phyloP scores from a whole-genome alignment of 2,329 filamentous ascomycete species.

The Ambrosiella beaveri region DNA sequence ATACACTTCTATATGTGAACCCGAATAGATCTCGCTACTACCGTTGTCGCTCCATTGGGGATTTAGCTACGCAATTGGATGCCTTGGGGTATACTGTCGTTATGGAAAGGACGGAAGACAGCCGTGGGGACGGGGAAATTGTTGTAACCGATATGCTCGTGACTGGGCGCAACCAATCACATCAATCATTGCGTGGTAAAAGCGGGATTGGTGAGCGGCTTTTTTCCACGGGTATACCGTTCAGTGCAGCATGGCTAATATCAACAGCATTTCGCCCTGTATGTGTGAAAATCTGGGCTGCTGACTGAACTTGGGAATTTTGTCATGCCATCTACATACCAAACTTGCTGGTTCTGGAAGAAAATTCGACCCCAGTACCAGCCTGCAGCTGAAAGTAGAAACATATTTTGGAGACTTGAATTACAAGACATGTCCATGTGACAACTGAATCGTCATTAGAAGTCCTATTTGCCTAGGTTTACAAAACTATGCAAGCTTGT shows the following conservation, averaged over 20 bases:
- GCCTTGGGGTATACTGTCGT: constrained; percentile 2
- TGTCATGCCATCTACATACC: neutral
- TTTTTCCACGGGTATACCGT: neutral
- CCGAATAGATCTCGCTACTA: neutral
- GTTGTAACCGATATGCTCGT: neutral
- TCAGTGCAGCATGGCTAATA: neutral
- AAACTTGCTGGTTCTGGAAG: too few relatives aligned
- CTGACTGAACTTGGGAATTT: neutral
- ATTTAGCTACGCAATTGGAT: constrained; percentile 10
- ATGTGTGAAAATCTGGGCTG: neutral
- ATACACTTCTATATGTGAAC: neutral
- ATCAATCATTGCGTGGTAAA: neutral
- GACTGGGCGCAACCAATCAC: neutral
- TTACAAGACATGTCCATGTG: too few relatives aligned
- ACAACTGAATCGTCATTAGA: too few relatives aligned
- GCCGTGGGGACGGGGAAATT: neutral
- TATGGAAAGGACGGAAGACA: neutral
- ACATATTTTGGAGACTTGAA: too few relatives aligned
- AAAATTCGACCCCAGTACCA: too few relatives aligned
- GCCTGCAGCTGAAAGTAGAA: too few relatives aligned
- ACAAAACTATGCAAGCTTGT: too few relatives aligned
- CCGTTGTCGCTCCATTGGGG: neutral
- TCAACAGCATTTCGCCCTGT: neutral
- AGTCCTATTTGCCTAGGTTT: too few relatives aligned
- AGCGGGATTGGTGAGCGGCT: neutral